Conservation (phyloP, 345 rosid species). For the Gossypium bickii region DNA sequence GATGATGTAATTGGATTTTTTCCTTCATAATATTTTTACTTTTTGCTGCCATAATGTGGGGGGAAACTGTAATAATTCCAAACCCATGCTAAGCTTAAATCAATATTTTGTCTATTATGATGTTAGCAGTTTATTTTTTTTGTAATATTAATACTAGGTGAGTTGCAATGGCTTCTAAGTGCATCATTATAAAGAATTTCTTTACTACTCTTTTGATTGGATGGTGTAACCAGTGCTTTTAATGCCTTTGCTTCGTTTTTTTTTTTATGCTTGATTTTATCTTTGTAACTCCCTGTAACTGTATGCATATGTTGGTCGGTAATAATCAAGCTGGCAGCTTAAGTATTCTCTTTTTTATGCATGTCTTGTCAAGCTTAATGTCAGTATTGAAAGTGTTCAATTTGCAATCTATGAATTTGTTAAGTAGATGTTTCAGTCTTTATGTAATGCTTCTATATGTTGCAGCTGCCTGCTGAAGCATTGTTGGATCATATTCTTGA, state of each 20-base stretch:
- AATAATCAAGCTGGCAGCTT: not conserved
- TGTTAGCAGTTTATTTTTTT: not conserved
- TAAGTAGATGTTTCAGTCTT: conserved; percentile 11
- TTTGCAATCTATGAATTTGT: not conserved
- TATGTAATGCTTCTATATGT: not conserved
- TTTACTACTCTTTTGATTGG: not conserved
- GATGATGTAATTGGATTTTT: not conserved
- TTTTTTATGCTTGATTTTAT: not conserved
- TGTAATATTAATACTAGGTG: not conserved
- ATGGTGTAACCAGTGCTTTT: not conserved
- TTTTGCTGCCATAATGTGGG: not conserved
- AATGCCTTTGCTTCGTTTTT: not conserved
- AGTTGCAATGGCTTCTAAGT: not conserved
- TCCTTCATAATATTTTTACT: not conserved
- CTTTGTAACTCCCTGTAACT: not conserved
- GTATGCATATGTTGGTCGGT: not conserved
- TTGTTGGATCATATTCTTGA: conserved; percentile 59
- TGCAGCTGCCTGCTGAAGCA: conserved; percentile 67
- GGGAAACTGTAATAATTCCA: not conserved
- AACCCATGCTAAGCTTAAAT: not conserved
- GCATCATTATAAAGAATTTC: not conserved
- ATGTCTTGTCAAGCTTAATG: not conserved
- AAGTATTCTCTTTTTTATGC: not conserved
- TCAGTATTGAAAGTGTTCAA: not conserved
- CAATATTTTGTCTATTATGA: not conserved